Conservation (phyloP, 306 rosid genomes). For the Lathyrus sativus region DNA sequence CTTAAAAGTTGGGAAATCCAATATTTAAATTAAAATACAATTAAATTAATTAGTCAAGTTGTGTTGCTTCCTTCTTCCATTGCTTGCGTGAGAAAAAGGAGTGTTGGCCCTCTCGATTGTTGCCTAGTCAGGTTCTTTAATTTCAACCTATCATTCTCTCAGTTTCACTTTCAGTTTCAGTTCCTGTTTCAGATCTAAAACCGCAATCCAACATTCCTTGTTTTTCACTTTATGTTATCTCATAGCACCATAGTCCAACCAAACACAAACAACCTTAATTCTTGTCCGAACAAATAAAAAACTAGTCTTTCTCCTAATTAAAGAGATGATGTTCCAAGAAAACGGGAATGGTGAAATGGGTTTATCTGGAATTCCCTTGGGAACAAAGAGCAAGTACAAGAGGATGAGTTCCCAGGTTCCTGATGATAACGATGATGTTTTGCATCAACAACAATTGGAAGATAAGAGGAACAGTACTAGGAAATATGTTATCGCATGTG, state of each 20-base stretch:
- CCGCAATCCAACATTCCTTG: constrained; percentile 23
- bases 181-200: constrained; percentile 54
- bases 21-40: background rate
- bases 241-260: constrained; percentile 35
- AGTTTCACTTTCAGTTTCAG: background rate
- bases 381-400: constrained; percentile 73
- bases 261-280: constrained; percentile 3
- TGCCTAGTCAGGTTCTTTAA: constrained; percentile 33
- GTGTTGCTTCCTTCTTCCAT: constrained; percentile 35
- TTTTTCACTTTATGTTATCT: constrained; percentile 9
- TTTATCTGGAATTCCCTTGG: constrained; percentile 65
- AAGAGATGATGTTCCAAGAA: constrained; percentile 66
- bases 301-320: constrained; percentile 1
- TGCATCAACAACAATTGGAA: constrained; percentile 44
- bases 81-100: constrained; percentile 44
- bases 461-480: constrained; percentile 50
- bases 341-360: constrained; percentile 69
- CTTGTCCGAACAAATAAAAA: background rate
- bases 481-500: constrained; percentile 84
- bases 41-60: background rate
- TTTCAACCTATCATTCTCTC: constrained; percentile 9
- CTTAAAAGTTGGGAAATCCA: background rate
- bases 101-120: constrained; percentile 43
- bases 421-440: constrained; percentile 56
- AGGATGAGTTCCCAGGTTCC: constrained; percentile 66